Evolutionary conservation across 495 filamentous ascomycete species (phyloP).

Genomic region (Hypoxylon fuscum): DNA sequence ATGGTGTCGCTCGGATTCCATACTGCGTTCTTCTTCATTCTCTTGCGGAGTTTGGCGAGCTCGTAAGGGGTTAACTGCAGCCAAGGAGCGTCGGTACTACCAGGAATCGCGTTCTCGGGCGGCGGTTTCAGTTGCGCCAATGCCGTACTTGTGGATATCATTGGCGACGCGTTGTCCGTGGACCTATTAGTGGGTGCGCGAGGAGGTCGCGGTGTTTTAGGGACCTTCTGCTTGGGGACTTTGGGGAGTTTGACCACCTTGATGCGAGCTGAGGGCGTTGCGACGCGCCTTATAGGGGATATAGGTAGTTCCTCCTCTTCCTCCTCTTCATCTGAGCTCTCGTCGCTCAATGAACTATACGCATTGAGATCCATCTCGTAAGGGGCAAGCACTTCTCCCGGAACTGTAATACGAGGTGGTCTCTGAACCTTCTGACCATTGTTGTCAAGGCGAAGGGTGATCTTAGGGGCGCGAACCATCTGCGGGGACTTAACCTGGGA

Average conservation of each 20-base stretch:
- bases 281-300: constrained; percentile 43
- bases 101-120: constrained; percentile 75
- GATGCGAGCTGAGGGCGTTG: constrained; percentile 51
- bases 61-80: constrained; percentile 89
- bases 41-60: constrained; percentile 87
- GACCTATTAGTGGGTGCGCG: constrained; percentile 45
- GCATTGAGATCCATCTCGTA: constrained; percentile 64
- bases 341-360: constrained; percentile 56
- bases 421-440: constrained; percentile 52
- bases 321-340: constrained; percentile 50
- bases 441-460: constrained; percentile 70
- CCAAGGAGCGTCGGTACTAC: constrained; percentile 86
- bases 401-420: constrained; percentile 62
- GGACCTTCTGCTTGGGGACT: constrained; percentile 48
- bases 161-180: constrained; percentile 47
- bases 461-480: constrained; percentile 66
- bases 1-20: constrained; percentile 97
- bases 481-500: constrained; percentile 62
- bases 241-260: constrained; percentile 54
- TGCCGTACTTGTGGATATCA: constrained; percentile 83
- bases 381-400: constrained; percentile 66
- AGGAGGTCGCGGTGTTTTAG: constrained; percentile 56
- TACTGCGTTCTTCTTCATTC: constrained; percentile 98
- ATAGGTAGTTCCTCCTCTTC: constrained; percentile 42
- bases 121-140: constrained; percentile 80